Base-by-base conservation (phyloP, 2,329 filamentous ascomycete genomes). In the Aspergillus floridensis region DNA sequence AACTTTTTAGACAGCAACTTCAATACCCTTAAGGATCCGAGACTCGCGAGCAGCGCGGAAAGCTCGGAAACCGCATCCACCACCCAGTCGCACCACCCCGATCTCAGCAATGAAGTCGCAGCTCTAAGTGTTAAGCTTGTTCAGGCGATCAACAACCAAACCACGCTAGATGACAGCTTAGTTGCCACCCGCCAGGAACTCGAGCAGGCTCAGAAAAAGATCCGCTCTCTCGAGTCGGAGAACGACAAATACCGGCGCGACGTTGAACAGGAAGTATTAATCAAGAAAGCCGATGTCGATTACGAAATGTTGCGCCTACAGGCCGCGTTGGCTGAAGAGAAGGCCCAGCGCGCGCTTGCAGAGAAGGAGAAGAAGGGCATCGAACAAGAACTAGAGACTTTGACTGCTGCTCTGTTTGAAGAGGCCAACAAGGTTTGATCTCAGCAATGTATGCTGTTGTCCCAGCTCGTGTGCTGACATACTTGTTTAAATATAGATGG, bases 91-190 rank as follows among this genome's bases (percentile, higher is more conserved):
- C 77, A 77, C 63, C 83, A 87, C 66, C 84, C 84, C 21, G 86
- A 88, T 67, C 72, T 88, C 48, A 88, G 84, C 72, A 82, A 82
- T 65, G 95, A 98, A 76, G 91, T 99, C 29, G 91, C 93, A 7
- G 87, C 91, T 6, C 81, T 99, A 32, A 98, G 92, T 77, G 93
- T 92, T 52, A 99, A 99, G 76, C 86, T 99, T 63, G 93, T 99
- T 68, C 93, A 95, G 71, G 93, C 95, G 49, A 97, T 99, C 77
- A 99, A 99, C 73, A 90, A 96, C 75, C 93, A 97, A 76, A 97
- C 93, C 7, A 88, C 85, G 22, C 84, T 99, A 49, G 95, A 98
- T 75, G 95, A 99, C 75, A 90, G 87, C 11, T 81, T 99, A 19
- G 89, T 91, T 53, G 87, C 87, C 54, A 90, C 92, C 16, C 86